phyloP scores from a whole-genome alignment of 2,329 filamentous ascomycete species.

The Colletotrichum sp. region DNA sequence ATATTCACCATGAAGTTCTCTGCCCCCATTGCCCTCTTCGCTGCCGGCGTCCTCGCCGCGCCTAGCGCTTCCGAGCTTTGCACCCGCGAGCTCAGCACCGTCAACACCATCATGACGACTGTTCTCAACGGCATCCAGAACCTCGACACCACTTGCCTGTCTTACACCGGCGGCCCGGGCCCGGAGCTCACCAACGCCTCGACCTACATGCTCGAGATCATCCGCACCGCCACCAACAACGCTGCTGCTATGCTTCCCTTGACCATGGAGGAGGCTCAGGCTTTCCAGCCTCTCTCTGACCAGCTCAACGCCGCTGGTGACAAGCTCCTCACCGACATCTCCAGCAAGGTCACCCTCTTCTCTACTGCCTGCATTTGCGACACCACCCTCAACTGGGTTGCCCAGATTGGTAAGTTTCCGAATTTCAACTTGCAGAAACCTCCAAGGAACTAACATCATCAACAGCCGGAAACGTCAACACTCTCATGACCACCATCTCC shows the following conservation, averaged over 20 bases:
- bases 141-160: constrained; percentile 2
- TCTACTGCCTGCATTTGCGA: constrained; percentile 2
- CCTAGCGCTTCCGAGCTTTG: constrained; percentile 6
- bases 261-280: constrained; percentile 20
- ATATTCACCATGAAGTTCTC: constrained; percentile 9
- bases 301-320: constrained; percentile 17
- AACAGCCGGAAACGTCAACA: constrained; percentile 14
- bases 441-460: not conserved
- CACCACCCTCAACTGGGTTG: constrained; percentile 10
- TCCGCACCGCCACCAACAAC: constrained; percentile 18
- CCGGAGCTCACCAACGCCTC: not conserved
- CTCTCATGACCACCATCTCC: constrained; percentile 18
- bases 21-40: constrained; percentile 7
- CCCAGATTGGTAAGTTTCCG: constrained; percentile 6
- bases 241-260: constrained; percentile 1
- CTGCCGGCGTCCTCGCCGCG: constrained; percentile 3
- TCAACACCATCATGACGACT: constrained; percentile 19
- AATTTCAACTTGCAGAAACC: accelerated
- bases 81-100: constrained; percentile 4
- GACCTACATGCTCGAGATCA: constrained; percentile 5
- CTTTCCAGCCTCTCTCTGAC: constrained; percentile 19
- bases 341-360: not conserved
- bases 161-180: constrained; percentile 7
- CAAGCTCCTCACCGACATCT: constrained; percentile 16
- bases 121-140: constrained; percentile 12